These are phyloP conservation scores for Taiwanofungus camphoratus DNA, from an alignment of 1,284 basidiomycete species.

Conservation along the genomic window DNA sequence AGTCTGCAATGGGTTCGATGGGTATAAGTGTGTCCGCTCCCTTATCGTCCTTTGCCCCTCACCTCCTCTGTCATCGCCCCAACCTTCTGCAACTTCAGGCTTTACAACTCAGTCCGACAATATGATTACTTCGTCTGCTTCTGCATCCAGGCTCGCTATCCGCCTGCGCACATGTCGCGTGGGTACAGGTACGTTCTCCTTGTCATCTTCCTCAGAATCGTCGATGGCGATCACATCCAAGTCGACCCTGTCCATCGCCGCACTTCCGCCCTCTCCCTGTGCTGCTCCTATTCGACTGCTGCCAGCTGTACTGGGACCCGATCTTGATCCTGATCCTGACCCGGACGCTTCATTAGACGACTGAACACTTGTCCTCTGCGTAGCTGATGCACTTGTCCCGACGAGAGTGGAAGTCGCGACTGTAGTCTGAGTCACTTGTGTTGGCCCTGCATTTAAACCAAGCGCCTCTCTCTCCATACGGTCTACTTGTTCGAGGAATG, in stretches of 20 bases:
- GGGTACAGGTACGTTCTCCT: slow-evolving; percentile 55
- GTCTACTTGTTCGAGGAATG: slow-evolving; percentile 32
- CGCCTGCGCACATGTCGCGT: slow-evolving; percentile 47
- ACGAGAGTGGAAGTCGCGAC: background rate
- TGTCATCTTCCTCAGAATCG: slow-evolving; percentile 50
- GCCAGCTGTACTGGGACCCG: background rate
- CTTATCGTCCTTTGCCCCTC: background rate
- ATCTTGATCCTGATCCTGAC: background rate
- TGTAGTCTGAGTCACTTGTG: slow-evolving; percentile 7
- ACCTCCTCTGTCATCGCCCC: no score
- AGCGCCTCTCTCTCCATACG: slow-evolving; percentile 32
- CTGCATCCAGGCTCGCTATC: slow-evolving; percentile 10
- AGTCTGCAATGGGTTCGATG: no score
- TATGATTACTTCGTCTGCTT: slow-evolving; percentile 19
- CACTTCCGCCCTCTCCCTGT: background rate
- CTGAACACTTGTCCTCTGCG: no score
- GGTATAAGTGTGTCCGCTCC: background rate
- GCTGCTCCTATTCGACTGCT: background rate
- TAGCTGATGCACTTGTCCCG: background rate
- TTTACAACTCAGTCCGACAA: slow-evolving; percentile 18
- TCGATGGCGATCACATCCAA: slow-evolving; percentile 35
- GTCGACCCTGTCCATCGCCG: slow-evolving; percentile 3
- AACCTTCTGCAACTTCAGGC: background rate
- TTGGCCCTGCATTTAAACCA: slow-evolving; percentile 1
- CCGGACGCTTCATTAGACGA: background rate